These are phyloP conservation scores for Symbiodinium natans DNA, from an alignment of 73 alveolate species.

Conservation along the genomic window DNA sequence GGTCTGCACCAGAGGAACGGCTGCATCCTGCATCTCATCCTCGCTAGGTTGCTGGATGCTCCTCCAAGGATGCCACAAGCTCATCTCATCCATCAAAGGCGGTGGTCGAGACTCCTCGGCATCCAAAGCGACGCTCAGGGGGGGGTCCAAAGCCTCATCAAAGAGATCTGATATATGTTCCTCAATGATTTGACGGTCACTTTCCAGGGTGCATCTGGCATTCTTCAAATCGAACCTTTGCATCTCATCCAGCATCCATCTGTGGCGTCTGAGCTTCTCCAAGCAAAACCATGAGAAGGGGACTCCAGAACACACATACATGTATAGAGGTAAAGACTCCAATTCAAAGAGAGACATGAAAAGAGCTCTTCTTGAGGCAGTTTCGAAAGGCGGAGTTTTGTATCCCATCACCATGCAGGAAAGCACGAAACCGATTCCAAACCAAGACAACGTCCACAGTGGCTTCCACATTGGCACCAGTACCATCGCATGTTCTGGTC, in stretches of 20 bases:
- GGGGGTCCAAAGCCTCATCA: conserved; percentile 48
- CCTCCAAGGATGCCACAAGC: too few relatives aligned
- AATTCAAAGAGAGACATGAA: background rate
- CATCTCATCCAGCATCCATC: conserved; percentile 60
- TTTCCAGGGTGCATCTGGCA: conserved; percentile 44
- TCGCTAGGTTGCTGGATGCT: too few relatives aligned
- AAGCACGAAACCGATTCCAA: background rate
- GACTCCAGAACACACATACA: too few relatives aligned
- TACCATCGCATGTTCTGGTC: background rate
- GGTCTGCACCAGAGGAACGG: background rate
- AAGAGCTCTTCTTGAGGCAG: background rate
- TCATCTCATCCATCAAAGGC: background rate
- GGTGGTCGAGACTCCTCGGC: background rate
- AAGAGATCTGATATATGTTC: conserved; percentile 27
- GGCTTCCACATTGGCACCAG: conserved; percentile 50
- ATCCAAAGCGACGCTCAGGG: background rate
- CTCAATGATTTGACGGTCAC: conserved; percentile 28
- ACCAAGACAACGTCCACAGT: conserved; percentile 29
- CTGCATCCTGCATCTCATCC: background rate
- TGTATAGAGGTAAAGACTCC: background rate
- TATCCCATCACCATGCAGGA: background rate
- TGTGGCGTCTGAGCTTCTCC: conserved; percentile 24
- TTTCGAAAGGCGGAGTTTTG: background rate
- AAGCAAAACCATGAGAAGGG: conserved; percentile 35
- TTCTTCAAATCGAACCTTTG: background rate